These are phyloP conservation scores for Aspergillus saccharolyticus DNA, from an alignment of 495 filamentous ascomycete species.

Conservation along the genomic window DNA sequence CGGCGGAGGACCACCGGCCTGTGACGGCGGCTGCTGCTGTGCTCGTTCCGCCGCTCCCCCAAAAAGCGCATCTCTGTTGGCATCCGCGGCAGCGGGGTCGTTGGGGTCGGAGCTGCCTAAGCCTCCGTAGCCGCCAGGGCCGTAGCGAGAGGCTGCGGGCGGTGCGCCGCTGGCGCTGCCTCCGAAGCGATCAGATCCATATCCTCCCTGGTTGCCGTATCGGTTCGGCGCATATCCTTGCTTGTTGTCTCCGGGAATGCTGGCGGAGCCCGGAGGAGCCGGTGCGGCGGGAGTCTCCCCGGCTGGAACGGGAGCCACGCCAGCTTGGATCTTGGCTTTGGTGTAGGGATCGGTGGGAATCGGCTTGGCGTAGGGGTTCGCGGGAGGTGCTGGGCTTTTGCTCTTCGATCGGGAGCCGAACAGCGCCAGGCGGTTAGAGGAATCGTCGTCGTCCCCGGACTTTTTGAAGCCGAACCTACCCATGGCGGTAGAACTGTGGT, in stretches of 20 bases:
- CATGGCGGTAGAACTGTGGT: slow-evolving; percentile 44
- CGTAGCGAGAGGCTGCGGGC: slow-evolving; percentile 38
- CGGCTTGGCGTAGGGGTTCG: slow-evolving; percentile 66
- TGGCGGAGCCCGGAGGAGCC: slow-evolving; percentile 31
- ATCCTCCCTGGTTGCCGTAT: slow-evolving; percentile 59
- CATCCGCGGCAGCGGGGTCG: slow-evolving; percentile 45
- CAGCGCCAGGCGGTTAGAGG: slow-evolving; percentile 53
- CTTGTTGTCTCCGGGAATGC: slow-evolving; percentile 46
- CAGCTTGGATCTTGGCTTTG: slow-evolving; percentile 49
- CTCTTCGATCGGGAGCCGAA: slow-evolving; percentile 58
- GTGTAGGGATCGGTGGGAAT: slow-evolving; percentile 59
- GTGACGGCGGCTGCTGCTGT: slow-evolving; percentile 33
- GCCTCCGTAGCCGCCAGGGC: slow-evolving; percentile 70
- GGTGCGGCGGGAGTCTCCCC: slow-evolving; percentile 9
- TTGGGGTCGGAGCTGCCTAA: slow-evolving; percentile 54
- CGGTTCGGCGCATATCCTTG: slow-evolving; percentile 54
- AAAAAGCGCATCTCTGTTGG: slow-evolving; percentile 60
- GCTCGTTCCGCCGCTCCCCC: slow-evolving; percentile 55
- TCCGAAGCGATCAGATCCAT: slow-evolving; percentile 61
- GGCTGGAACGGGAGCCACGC: slow-evolving; percentile 34
- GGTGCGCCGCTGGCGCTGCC: slow-evolving; percentile 28
- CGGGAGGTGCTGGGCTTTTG: slow-evolving; percentile 47
- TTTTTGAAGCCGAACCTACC: slow-evolving; percentile 53
- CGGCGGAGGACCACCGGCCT: slow-evolving; percentile 33
- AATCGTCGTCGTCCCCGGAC: slow-evolving; percentile 53